Base-by-base conservation (phyloP, 75 land plant species). In the Pinus albicaulis region DNA sequence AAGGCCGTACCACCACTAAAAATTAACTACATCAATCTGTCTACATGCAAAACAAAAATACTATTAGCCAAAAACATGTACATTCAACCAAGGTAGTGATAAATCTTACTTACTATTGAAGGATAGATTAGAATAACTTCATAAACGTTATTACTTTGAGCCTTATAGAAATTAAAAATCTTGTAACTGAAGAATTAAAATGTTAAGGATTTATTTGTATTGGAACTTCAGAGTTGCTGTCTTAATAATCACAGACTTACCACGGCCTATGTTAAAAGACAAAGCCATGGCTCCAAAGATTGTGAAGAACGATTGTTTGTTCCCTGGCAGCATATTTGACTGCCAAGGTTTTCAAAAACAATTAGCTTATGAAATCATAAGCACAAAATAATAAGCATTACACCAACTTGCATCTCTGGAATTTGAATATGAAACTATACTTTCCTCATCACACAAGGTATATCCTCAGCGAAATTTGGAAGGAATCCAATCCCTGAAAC, bases 1-100 rank as follows among this genome's bases (percentile, higher is more conserved):
- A 86, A 74, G 73, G 80, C 88, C 52, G 77, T 55, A 26, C 86
- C 87, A 19, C 87, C 71, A 60, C 86, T 86, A 36, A 64, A 86
- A 19, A 86, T 61, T 26, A 86, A 23, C 74, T 84, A 83, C n/a
- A 82, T 80, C 41, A 38, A 38, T 38, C 41, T 38, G 87, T 73
- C 16, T 44, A 52, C 11, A 23, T 22, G 57, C n/a, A 53, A 72
- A 68, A 55, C 48, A 68, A 68, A 63, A 41, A 19, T 7, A 41
- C n/a, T 68, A 68, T 68, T 68, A 36, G 52, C 11, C 20, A 68
- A 38, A n/a, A 68, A 38, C 24, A 19, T 68, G 20, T 38, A 68
- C 48, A 41, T 68, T 68, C 71, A 20, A 65, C 36, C 34, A n/a
- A 68, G 22, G n/a, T 19, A 41, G 23, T 20, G 52, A n/a, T 68